Evolutionary conservation across 768 basidiomycete species (phyloP), one percentile per base, ranked within the genome.

Genomic region (Trametes coccinea): DNA sequence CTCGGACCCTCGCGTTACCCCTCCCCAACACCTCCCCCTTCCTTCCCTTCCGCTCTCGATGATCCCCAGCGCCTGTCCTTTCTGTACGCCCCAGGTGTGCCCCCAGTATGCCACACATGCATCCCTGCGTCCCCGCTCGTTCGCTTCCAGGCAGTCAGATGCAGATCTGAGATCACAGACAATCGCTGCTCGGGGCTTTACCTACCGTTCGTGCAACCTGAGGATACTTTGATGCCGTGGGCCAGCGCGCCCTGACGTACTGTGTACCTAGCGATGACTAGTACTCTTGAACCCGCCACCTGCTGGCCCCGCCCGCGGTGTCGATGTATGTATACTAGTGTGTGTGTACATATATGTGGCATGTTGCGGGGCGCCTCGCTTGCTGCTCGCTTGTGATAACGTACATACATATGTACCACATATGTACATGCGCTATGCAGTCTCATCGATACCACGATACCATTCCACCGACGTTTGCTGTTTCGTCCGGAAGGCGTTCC

Each of bases 111-210:
- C 56, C 46, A 10, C 55, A 39, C 33, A 40, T 46, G 45, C 48
- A 47, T 37, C 16, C 39, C 47, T 14, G n/a, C 46, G 22, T 22
- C 56, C 56, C 17, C 47, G n/a, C 22, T n/a, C 47, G 17, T 3
- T 50, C 41, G 22, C 43, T 17, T 40, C 16, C 30, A 31, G 7
- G 40, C 29, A 29, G 22, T 14, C 51, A 27, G 13, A 46, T 43
- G 59, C 52, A 22, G 57, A 48, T 63, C 44, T 40, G 53, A 47
- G 53, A 56, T 53, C 57, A 53, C 57, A 53, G 47, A 53, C 47
- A 16, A 37, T 13, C 22, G 51, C 17, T 44, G 27, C 45, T 31
- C 47, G 31, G 8, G 9, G 46, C 10, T 37, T 16, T 34, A n/a
- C 22, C 45, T 27, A 46, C 27, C 10, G 16, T 22, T 27, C 45